Conservation (phyloP, 2,329 filamentous ascomycete genomes). For the Claviceps capensis region DNA sequence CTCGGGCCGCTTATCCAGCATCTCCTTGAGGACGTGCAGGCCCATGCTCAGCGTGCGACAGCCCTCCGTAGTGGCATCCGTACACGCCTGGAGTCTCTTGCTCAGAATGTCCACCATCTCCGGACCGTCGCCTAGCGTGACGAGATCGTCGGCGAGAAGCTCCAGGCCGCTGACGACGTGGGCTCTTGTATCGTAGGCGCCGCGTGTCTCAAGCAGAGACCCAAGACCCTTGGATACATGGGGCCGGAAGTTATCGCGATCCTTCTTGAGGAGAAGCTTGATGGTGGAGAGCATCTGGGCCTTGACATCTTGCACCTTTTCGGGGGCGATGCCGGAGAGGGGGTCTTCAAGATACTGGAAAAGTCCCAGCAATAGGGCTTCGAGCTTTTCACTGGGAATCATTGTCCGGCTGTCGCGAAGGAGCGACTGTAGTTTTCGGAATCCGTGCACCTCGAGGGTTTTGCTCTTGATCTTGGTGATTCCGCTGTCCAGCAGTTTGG, state of each 20-base stretch:
- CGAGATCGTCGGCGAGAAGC: constrained; percentile 58
- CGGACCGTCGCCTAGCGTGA: constrained; percentile 47
- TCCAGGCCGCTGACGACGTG: constrained; percentile 66
- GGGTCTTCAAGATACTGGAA: constrained; percentile 60
- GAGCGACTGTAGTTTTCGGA: constrained; percentile 63
- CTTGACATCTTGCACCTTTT: constrained; percentile 60
- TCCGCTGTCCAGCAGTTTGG: constrained; percentile 56
- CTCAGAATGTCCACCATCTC: constrained; percentile 45
- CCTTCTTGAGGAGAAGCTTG: constrained; percentile 55
- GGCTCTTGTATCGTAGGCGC: constrained; percentile 51
- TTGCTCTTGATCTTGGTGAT: constrained; percentile 58
- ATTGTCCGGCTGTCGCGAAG: constrained; percentile 52
- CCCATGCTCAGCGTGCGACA: constrained; percentile 47
- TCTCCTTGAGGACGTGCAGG: constrained; percentile 45
- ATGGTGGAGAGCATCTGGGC: constrained; percentile 62
- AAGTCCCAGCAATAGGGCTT: constrained; percentile 51
- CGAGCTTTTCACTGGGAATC: constrained; percentile 54
- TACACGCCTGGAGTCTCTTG: constrained; percentile 27
- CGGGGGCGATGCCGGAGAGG: constrained; percentile 36
- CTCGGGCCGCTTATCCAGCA: constrained; percentile 35
- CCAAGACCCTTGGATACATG: constrained; percentile 56
- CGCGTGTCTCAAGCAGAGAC: constrained; percentile 50
- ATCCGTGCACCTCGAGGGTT: constrained; percentile 67
- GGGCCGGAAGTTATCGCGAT: constrained; percentile 50
- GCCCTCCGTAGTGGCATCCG: constrained; percentile 30